Conservation (phyloP, 2,329 filamentous ascomycete genomes). For the Penicillium concentricum region DNA sequence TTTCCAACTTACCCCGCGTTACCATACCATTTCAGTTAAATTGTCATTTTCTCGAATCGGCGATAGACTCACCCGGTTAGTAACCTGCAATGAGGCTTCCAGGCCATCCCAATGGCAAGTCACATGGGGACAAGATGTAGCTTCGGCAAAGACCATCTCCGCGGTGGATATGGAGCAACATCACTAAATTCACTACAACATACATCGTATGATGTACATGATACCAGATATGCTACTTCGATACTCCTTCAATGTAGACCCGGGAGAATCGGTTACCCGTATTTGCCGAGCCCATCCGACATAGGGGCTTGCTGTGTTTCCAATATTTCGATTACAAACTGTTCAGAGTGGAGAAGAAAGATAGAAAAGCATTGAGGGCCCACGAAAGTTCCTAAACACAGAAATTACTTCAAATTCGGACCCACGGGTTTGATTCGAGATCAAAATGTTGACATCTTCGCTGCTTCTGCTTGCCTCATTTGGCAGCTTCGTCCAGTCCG, state of each 20-base stretch:
- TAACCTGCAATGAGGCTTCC: not conserved
- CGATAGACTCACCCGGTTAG: not conserved
- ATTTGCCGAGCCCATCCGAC: not conserved
- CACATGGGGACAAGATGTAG: not conserved
- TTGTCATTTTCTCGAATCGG: not conserved
- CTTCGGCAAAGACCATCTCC: slow-evolving; percentile 4
- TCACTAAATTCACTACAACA: not conserved
- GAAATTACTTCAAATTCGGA: too few relatives aligned
- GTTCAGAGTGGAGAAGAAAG: not conserved
- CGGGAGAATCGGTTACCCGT: fast-evolving
- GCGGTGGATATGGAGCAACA: slow-evolving; percentile 1
- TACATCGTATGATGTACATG: not conserved
- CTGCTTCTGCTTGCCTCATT: slow-evolving; percentile 12
- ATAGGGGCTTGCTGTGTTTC: too few relatives aligned
- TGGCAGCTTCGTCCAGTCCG: slow-evolving; percentile 1
- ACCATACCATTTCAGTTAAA: not conserved
- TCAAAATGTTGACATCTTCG: slow-evolving; percentile 12
- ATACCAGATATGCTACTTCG: not conserved
- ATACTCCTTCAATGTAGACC: not conserved
- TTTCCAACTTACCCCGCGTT: not conserved
- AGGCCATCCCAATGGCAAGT: not conserved
- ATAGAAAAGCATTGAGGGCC: too few relatives aligned
- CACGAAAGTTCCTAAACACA: too few relatives aligned
- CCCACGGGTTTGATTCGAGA: not conserved
- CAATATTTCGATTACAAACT: too few relatives aligned